Base-by-base conservation (phyloP, 1,139 yeast species). In the Geotrichum cucujoidarum region DNA sequence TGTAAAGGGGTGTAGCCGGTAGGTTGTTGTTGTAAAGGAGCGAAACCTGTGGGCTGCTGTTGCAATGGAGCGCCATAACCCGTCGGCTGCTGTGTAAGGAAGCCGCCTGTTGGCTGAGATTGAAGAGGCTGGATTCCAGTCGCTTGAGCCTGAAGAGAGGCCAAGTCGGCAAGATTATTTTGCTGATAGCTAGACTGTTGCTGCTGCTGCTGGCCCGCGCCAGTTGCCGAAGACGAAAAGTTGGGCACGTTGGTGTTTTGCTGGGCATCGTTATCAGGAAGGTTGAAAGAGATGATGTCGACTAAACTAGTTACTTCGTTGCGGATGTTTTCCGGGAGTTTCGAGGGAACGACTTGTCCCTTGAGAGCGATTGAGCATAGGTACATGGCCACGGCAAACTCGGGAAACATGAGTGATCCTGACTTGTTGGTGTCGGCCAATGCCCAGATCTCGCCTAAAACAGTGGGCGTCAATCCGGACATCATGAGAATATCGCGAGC, bases 361-460 rank as follows among this genome's bases (percentile, higher is more conserved):
- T 80, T 80, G 57, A 87, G 72, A 0, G 84, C 84, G 62, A 80
- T 68, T 56, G 87, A 85, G 62, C 96, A 89, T 56, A 92, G 74
- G 64, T 88, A 95, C 74, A 92, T 80, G 16, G 96, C 95, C 58
- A 90, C 73, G 11, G 95, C 95, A 71, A 92, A 92, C 64, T 92
- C 97, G 0, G 98, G 98, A 61, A 90, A 92, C 55, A 92, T 69
- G 52, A 92, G 74, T 41, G 81, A 76, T 1, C 97, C 97, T 3
- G 95, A 81, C 59, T 81, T 83, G 59, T 83, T 85, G 1, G 95
- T 83, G 62, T 92, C 98, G 21, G 95, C 77, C 55, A 92, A 71
- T 29, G 85, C 79, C 98, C 98, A 92, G 51, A 92, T 83, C 56
- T 83, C 87, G 1, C 95, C 95, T 59, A 92, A 73, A 27, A 83